Evolutionary conservation across 139 green algal species (phyloP).

Genomic region (Astrephomene gubernaculifera): DNA sequence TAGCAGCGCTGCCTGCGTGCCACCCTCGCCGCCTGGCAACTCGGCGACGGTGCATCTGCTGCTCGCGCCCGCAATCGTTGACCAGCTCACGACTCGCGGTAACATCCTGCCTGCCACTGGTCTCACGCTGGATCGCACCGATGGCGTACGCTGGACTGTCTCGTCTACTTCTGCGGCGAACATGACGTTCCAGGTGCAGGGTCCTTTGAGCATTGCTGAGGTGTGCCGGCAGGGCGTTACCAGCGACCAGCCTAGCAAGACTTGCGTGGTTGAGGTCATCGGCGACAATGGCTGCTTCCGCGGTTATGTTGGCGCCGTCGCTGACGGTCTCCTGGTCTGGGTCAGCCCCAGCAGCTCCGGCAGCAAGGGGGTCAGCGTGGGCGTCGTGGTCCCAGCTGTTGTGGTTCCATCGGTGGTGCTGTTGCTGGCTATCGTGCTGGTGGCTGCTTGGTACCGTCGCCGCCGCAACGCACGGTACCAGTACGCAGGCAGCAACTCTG

Average conservation of each 20-base stretch:
- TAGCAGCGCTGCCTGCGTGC: background rate
- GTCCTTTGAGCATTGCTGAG: background rate
- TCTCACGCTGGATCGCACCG: conserved; percentile 13
- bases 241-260: conserved; percentile 18
- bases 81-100: conserved; percentile 2
- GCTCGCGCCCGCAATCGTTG: background rate
- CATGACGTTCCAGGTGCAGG: conserved; percentile 35
- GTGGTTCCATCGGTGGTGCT: conserved; percentile 32
- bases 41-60: conserved; percentile 7
- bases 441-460: conserved; percentile 16
- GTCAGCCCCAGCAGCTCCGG: background rate
- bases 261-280: conserved; percentile 39
- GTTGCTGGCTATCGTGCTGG: background rate
- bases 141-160: conserved; percentile 27
- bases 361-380: background rate
- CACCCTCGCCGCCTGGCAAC: background rate
- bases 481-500: conserved; percentile 4
- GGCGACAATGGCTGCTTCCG: conserved; percentile 36
- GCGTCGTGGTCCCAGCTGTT: conserved; percentile 27
- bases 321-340: conserved; percentile 22
- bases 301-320: background rate
- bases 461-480: background rate
- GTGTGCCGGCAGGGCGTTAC: conserved; percentile 41
- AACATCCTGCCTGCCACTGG: background rate
- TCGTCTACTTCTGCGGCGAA: background rate